Evolutionary conservation across 2,329 filamentous ascomycete genomes (phyloP), one percentile per base, ranked within the genome.

Genomic region (Pseudocercospora musae): DNA sequence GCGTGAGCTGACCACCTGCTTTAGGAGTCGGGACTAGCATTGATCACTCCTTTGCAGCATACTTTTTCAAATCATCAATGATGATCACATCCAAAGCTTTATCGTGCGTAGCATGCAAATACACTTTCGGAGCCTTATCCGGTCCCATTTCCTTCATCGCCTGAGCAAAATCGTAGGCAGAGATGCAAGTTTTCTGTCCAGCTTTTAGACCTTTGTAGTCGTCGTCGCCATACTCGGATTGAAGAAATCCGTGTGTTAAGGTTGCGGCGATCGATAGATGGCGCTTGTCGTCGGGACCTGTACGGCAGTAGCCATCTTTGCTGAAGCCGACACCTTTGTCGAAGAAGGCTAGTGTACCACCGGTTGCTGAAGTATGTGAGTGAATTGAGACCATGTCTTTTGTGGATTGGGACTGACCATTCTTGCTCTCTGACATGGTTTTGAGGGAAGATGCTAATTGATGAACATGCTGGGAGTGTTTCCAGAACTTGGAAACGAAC

Each of bases 251-350:
- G 56, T 67, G 60, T 9, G 63, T 65, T 11, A 67, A 40, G 2
- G 63, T 65, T 52, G 65, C 65, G n/a, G 65, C 65, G 55, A 67
- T 52, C 56, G 63, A 65, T 57, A 62, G 65, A 46, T 60, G 44
- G 37, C 59, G 49, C 21, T 50, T 25, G 31, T 62, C 62, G 11
- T 57, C 54, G 33, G 62, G 20, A n/a, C 50, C 49, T 21, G 55
- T 62, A 48, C 58, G 59, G 58, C 65, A 66, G 60, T 62, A 63
- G 57, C 60, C 63, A 44, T 66, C 61, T 48, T 60, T 62, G 61
- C 56, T 31, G 59, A 63, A 63, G 40, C 65, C 65, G 9, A 42
- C 62, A 46, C 54, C 59, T 58, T 61, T 60, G 11, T 56, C 40
- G 57, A 67, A 63, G 44, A 62, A 62, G 31, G 58, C 27, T 15